Evolutionary conservation across 768 basidiomycete species (phyloP).

Genomic region (Rhizopogon vulgaris): DNA sequence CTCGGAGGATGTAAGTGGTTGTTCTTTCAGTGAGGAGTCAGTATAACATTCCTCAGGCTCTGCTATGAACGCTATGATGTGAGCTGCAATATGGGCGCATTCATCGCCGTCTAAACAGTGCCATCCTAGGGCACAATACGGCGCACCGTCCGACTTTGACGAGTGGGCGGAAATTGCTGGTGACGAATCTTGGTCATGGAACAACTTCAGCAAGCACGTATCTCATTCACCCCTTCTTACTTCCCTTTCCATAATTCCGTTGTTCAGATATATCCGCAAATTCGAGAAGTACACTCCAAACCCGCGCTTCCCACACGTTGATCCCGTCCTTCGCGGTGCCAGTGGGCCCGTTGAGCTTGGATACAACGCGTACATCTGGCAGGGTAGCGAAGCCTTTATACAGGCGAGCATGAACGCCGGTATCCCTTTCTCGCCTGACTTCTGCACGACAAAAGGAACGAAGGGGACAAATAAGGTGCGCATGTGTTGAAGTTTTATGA

Average conservation of each 20-base stretch:
- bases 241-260: not conserved
- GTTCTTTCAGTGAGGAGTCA: not conserved
- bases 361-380: constrained; percentile 43
- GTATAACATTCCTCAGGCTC: constrained; percentile 35
- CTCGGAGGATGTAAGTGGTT: constrained; percentile 48
- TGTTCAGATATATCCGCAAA: constrained; percentile 44
- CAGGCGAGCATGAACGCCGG: constrained; percentile 45
- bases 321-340: constrained; percentile 38
- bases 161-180: too few species aligned
- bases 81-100: not conserved
- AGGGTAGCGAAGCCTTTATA: constrained; percentile 46
- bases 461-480: constrained; percentile 57
- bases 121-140: constrained; percentile 4
- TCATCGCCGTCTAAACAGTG: constrained; percentile 5
- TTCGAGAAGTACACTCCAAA: too few species aligned
- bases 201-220: constrained; percentile 26
- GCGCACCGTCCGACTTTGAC: too few species aligned
- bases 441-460: constrained; percentile 51
- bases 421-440: constrained; percentile 47
- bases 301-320: constrained; percentile 38
- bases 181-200: too few species aligned
- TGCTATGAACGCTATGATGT: constrained; percentile 58
- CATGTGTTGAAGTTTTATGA: not conserved
- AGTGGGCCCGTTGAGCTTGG: constrained; percentile 57
- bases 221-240: not conserved